Evolutionary conservation across 164 flowering plant genomes (phyloP), one percentile per base, ranked within the genome.

Genomic region (Piper betle): DNA sequence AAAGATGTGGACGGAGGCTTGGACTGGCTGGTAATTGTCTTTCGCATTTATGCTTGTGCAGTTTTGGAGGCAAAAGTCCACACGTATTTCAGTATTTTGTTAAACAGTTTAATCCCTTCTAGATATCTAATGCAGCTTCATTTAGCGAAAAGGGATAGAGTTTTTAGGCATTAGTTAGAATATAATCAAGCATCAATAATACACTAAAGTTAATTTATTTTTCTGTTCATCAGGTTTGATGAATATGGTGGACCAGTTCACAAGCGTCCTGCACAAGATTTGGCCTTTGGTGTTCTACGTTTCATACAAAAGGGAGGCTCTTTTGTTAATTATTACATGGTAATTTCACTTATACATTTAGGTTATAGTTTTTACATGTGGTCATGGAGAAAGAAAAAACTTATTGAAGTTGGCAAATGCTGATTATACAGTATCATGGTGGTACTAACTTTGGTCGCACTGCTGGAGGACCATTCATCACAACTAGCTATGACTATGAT

Each of bases 391-490:
- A 25, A 46, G 50, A 46, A 46, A 46, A 2, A 6, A 25, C 11
- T 55, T 25, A 25, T 7, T 18, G 38, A 55, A 9, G 0, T 55
- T 55, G 37, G 3, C 12, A 7, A 4, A 9, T 55, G 4, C 33
- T 55, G 39, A 25, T 33, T 11, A 25, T 9, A 59, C 78, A 93
- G 99, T 93, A 80, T 60, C 97, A 93, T 76, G 99, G 99, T 58
- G 99, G 99, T 66, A 94, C 99, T 57, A 94, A 94, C 76, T 94
- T 91, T 73, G 99, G 95, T 38, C 89, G 99, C 64, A 79, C 88
- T 41, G 91, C 97, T 64, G 99, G 99, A 57, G 99, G 99, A 11
- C 97, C 97, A 42, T 94, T 94, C 66, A 75, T 90, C 60, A 90
- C 99, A 39, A 88, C 96, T 37, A 93, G 96, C 70, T 93, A 93